Base-by-base conservation (phyloP, 2,329 filamentous ascomycete genomes). In the Trichoderma koningii region DNA sequence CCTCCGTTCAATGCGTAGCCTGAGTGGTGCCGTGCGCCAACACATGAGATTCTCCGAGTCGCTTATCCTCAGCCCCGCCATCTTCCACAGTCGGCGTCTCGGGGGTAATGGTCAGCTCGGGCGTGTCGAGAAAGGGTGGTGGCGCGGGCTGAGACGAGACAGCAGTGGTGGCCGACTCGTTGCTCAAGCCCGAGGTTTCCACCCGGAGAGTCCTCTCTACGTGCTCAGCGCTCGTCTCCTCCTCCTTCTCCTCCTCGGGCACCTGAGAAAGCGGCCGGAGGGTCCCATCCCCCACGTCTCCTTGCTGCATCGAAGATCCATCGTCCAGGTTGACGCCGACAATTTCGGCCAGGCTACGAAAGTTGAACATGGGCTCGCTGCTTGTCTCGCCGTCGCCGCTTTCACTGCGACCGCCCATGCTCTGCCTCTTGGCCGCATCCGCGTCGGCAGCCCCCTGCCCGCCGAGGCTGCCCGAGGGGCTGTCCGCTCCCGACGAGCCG, bases 311-410 rank as follows among this genome's bases (percentile, higher is more conserved):
- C 63, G 72, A 73, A 0, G 80, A 67, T 7, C 69, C 81, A 45
- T 82, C 75, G 50, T 86, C 84, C 41, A 87, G 78, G 53, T 85
- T 81, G 7, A 86, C 87, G 0, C 89, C 91, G 34, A 97, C 91
- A 75, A 96, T 91, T 67, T 92, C 91, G 2, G 92, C 91, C 23
- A 98, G 79, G 70, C 92, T 97, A 64, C 88, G 84, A 74, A 97
- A 97, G 75, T 97, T 97, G 77, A 96, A 95, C 85, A 97, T 87
- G 3, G 92, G 87, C 73, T 97, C 93, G 63, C 80, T 69, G 15
- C 82, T 81, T 5, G 82, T 79, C 26, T 84, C 83, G 7, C 80
- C 76, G 26, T 87, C 83, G 14, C 80, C 80, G 12, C 81, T 80
- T 19, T 81, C 79, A 63, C 79, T 80, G 63, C 78, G 78, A 17